These are phyloP conservation scores for Pythium dissotocum DNA, from an alignment of 352 stramenopile species.

Conservation along the genomic window DNA sequence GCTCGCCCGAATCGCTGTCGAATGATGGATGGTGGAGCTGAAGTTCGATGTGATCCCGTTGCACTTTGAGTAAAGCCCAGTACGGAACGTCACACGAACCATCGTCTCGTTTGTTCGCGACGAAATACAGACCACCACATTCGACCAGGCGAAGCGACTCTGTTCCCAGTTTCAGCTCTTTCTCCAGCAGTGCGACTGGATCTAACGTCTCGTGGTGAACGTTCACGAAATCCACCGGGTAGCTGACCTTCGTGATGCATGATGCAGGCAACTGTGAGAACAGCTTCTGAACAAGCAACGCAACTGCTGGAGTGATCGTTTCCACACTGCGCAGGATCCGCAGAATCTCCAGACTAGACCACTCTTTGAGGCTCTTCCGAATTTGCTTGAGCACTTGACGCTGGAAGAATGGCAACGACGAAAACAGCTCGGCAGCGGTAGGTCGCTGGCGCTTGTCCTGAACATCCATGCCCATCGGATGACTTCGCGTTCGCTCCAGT, in stretches of 20 bases:
- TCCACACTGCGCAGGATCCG: slow-evolving; percentile 69
- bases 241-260: slow-evolving; percentile 63
- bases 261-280: slow-evolving; percentile 68
- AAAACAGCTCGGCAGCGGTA: slow-evolving; percentile 49
- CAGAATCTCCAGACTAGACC: slow-evolving; percentile 81
- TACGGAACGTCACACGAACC: slow-evolving; percentile 58
- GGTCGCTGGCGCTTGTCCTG: slow-evolving; percentile 37
- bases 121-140: slow-evolving; percentile 72
- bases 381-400: slow-evolving; percentile 66
- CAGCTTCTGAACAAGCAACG: slow-evolving; percentile 62
- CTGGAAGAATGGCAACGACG: slow-evolving; percentile 72
- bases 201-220: slow-evolving; percentile 58
- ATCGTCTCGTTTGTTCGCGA: slow-evolving; percentile 30
- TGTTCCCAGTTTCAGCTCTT: slow-evolving; percentile 46
- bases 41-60: slow-evolving; percentile 48
- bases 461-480: slow-evolving; percentile 61
- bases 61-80: slow-evolving; percentile 79
- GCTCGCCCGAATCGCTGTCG: neutral
- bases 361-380: slow-evolving; percentile 80
- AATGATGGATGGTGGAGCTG: slow-evolving; percentile 56
- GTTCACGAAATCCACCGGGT: slow-evolving; percentile 72
- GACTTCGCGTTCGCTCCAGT: slow-evolving; percentile 42
- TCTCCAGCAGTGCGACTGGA: slow-evolving; percentile 61
- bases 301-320: slow-evolving; percentile 66
- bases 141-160: slow-evolving; percentile 49